Conservation (phyloP, 768 basidiomycete species). For the Hysterangium stoloniferum region DNA sequence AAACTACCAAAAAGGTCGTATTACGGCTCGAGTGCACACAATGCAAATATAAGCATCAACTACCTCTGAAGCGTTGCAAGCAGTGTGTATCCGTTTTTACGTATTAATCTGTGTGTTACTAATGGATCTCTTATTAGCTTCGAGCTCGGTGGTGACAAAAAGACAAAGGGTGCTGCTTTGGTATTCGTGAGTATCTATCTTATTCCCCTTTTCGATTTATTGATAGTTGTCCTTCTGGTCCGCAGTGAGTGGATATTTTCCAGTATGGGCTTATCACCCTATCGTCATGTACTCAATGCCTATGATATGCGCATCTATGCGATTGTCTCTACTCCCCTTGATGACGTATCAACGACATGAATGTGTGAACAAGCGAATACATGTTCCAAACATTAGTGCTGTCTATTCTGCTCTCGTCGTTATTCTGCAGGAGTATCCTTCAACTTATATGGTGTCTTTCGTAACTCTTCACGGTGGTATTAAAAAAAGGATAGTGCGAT, state of each 20-base stretch:
- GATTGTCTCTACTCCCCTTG: no score
- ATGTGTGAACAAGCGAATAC: no score
- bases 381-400: no score
- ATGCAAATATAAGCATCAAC: slow-evolving; percentile 98
- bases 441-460: no score
- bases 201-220: background rate
- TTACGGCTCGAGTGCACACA: slow-evolving; percentile 94
- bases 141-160: slow-evolving; percentile 99
- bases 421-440: no score
- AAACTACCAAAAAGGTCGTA: slow-evolving; percentile 99
- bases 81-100: slow-evolving; percentile 57
- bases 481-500: no score
- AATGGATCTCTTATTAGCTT: slow-evolving; percentile 47
- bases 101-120: background rate
- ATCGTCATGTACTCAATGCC: slow-evolving; percentile 3
- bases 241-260: background rate
- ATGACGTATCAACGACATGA: no score
- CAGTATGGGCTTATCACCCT: background rate
- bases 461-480: no score
- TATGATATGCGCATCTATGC: slow-evolving; percentile 1
- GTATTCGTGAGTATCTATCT: slow-evolving; percentile 63
- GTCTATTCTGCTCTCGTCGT: no score
- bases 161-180: slow-evolving; percentile 96
- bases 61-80: slow-evolving; percentile 97
- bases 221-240: background rate